phyloP scores from a whole-genome alignment of 2,329 filamentous ascomycete genomes.

The Penicillium corylophilum region DNA sequence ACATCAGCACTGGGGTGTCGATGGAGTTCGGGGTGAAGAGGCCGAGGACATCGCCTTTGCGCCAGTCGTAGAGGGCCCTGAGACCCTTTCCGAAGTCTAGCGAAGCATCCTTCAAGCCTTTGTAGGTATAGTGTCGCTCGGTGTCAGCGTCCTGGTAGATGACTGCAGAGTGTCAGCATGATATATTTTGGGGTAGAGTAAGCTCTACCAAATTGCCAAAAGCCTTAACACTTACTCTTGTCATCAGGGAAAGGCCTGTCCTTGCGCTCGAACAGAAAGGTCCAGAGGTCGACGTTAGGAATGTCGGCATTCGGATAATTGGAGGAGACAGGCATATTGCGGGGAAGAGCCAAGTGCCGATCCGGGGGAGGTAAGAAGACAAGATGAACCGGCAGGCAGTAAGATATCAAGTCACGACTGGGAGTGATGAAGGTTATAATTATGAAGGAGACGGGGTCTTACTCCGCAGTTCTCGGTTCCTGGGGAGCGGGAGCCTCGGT shows the following conservation, averaged over 20 bases:
- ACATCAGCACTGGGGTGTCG: conserved; percentile 74
- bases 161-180: conserved; percentile 51
- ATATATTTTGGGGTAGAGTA: background rate
- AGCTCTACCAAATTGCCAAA: background rate
- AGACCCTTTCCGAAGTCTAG: conserved; percentile 79
- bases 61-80: conserved; percentile 71
- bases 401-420: background rate
- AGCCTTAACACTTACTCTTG: conserved; percentile 57
- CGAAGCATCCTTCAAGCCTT: conserved; percentile 63
- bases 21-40: conserved; percentile 84
- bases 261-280: conserved; percentile 70
- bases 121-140: conserved; percentile 67
- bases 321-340: conserved; percentile 69
- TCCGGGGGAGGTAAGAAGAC: conserved; percentile 9
- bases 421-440: background rate
- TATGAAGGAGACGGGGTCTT: background rate
- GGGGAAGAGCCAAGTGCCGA: conserved; percentile 18
- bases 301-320: conserved; percentile 65
- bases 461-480: conserved; percentile 20
- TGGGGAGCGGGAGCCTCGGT: conserved; percentile 20
- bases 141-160: conserved; percentile 77
- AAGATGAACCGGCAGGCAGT: background rate
- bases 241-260: conserved; percentile 66
- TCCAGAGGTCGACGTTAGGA: conserved; percentile 75
- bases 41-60: conserved; percentile 77